Conservation (phyloP, 2,329 filamentous ascomycete genomes). For the Apiospora hydei region DNA sequence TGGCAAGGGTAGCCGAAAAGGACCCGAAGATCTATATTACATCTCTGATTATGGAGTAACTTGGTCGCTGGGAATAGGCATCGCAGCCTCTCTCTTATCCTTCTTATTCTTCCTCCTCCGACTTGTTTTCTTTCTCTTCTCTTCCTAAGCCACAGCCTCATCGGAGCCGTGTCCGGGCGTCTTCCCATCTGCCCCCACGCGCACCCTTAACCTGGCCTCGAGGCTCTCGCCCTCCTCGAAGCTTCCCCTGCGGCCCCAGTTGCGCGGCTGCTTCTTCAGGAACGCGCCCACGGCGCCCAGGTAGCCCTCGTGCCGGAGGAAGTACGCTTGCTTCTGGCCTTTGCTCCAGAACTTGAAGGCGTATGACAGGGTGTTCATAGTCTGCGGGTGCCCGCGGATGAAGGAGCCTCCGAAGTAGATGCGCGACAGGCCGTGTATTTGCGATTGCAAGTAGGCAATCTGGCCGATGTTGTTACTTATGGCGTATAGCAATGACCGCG, state of each 20-base stretch:
- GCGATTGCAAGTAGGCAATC: constrained; percentile 95
- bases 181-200: constrained; percentile 6
- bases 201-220: constrained; percentile 15
- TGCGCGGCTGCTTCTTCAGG: constrained; percentile 85
- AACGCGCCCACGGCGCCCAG: constrained; percentile 94
- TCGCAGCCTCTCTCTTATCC: background rate
- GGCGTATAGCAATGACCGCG: constrained; percentile 88
- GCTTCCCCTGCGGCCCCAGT: constrained; percentile 88
- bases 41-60: background rate
- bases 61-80: background rate
- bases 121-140: background rate
- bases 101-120: background rate
- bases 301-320: constrained; percentile 94
- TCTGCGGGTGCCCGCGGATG: constrained; percentile 94
- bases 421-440: constrained; percentile 87
- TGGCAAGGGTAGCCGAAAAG: background rate
- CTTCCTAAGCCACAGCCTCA: constrained; percentile 22
- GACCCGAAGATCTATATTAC: background rate
- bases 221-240: constrained; percentile 59
- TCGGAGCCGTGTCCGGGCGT: background rate
- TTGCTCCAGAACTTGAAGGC: constrained; percentile 98
- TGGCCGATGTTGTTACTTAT: constrained; percentile 98
- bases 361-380: constrained; percentile 96
- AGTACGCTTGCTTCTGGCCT: constrained; percentile 93
- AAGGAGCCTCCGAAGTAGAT: constrained; percentile 99